Evolutionary conservation across 257 asterid species (phyloP), one percentile per base, ranked within the genome.

Genomic region (Echium plantagineum): DNA sequence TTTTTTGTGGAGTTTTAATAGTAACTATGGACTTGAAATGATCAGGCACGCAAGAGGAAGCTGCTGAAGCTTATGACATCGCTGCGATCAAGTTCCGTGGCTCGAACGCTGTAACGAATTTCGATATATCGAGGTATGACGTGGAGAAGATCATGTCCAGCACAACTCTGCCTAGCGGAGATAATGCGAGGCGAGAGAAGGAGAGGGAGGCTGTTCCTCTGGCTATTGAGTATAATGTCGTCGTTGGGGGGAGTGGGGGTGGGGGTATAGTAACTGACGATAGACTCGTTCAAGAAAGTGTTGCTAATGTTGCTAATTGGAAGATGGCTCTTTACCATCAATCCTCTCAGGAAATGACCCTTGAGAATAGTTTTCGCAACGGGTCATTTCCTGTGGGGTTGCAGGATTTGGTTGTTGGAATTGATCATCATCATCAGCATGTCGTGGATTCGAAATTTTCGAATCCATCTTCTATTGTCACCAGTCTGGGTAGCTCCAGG

Each of bases 401-500:
- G 57, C 90, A 83, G 24, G 87, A 74, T 61, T 28, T 83, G 62
- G 69, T 78, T 42, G 49, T 42, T 1, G 85, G 88, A 10, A 63
- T 75, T 2, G 75, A 71, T 57, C 28, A 19, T 6, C 28, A 19
- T 6, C 21, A 61, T 28, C 61, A 53, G 7, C 21, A 58, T 5
- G 55, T 46, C 20, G 56, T 46, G 7, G 78, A 76, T 42, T 42
- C 49, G 15, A 42, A 73, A 1, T 79, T 79, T 6, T 89, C 94
- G 1, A 82, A 80, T 46, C 61, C 89, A 1, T 84, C 82, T 1
- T 77, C 82, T 1, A 49, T 81, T 72, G 94, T 81, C 2, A 89
- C 94, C 17, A 89, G 94, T 74, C 57, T 89, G 74, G 71, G 83
- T 61, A 74, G 72, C 67, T 77, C 82, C 42, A 76, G 97, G 59